Conservation (phyloP, 2,329 filamentous ascomycete genomes). For the Chrysoporthe puriensis region DNA sequence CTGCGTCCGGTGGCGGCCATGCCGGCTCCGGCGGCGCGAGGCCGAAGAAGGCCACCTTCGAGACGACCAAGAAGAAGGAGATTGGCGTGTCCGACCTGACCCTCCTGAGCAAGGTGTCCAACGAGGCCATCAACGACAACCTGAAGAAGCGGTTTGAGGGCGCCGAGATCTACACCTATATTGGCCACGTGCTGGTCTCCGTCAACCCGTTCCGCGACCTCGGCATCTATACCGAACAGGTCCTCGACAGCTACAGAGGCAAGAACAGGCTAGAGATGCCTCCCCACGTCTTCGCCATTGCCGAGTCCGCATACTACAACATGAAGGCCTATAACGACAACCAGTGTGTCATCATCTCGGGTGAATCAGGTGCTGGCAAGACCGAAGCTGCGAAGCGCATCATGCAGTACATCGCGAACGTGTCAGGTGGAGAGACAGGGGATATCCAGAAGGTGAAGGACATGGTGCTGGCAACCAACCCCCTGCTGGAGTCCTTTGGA, state of each 20-base stretch:
- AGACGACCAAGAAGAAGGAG: slow-evolving; percentile 98
- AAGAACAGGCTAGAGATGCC: slow-evolving; percentile 96
- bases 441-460: slow-evolving; percentile 98
- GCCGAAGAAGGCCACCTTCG: slow-evolving; percentile 95
- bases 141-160: slow-evolving; percentile 97
- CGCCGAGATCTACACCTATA: slow-evolving; percentile 98
- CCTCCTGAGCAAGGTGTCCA: slow-evolving; percentile 96
- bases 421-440: slow-evolving; percentile 81
- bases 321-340: slow-evolving; percentile 99
- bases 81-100: slow-evolving; percentile 98
- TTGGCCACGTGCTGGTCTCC: slow-evolving; percentile 98
- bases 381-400: slow-evolving; percentile 98
- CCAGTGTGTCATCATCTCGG: slow-evolving; percentile 98
- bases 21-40: slow-evolving; percentile 55
- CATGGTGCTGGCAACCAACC: slow-evolving; percentile 98
- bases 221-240: slow-evolving; percentile 95
- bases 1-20: slow-evolving; percentile 45
- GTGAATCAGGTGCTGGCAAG: slow-evolving; percentile 97
- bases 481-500: slow-evolving; percentile 93
- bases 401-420: slow-evolving; percentile 99
- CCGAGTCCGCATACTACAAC: slow-evolving; percentile 96
- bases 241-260: slow-evolving; percentile 91
- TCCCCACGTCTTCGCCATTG: slow-evolving; percentile 96
- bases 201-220: slow-evolving; percentile 98
- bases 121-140: slow-evolving; percentile 99